phyloP scores from a whole-genome alignment of 202 grass and related monocot species.

The Eragrostis tef region DNA sequence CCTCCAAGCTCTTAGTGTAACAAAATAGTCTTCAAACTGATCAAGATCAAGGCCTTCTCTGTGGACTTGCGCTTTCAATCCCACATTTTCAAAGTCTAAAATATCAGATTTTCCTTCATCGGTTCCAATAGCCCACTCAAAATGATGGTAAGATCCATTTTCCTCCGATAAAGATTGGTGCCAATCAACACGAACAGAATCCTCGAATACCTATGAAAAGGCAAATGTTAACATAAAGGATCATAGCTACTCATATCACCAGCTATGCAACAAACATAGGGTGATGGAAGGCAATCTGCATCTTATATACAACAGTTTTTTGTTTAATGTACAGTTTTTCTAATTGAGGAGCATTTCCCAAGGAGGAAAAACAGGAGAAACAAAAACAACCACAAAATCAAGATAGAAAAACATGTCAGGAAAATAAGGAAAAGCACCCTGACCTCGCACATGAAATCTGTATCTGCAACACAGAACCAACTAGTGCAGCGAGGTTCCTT shows the following conservation, averaged over 20 bases:
- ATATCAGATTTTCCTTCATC: constrained; percentile 79
- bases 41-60: constrained; percentile 69
- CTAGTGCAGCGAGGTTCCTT: constrained; percentile 68
- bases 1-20: constrained; percentile 62
- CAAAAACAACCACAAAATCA: constrained; percentile 1
- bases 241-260: constrained; percentile 6
- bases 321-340: not conserved
- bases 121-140: constrained; percentile 87
- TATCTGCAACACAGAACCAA: constrained; percentile 85
- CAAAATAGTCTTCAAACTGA: constrained; percentile 59
- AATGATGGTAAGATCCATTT: constrained; percentile 66
- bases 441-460: constrained; percentile 80
- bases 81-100: constrained; percentile 72
- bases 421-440: constrained; percentile 23
- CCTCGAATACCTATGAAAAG: constrained; percentile 67
- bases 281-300: not conserved
- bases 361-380: not conserved
- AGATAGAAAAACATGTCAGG: not conserved
- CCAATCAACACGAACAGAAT: constrained; percentile 72
- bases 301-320: not conserved
- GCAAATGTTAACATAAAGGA: constrained; percentile 11
- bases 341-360: not conserved
- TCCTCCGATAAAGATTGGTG: constrained; percentile 60
- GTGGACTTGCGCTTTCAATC: constrained; percentile 61
- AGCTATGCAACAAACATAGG: not conserved